Percentiles rank a stretch among this genome's conserved stretches.
Evolutionary conservation across 1,284 basidiomycete species (phyloP).

Genomic region (Thecaphora thlaspeos): DNA sequence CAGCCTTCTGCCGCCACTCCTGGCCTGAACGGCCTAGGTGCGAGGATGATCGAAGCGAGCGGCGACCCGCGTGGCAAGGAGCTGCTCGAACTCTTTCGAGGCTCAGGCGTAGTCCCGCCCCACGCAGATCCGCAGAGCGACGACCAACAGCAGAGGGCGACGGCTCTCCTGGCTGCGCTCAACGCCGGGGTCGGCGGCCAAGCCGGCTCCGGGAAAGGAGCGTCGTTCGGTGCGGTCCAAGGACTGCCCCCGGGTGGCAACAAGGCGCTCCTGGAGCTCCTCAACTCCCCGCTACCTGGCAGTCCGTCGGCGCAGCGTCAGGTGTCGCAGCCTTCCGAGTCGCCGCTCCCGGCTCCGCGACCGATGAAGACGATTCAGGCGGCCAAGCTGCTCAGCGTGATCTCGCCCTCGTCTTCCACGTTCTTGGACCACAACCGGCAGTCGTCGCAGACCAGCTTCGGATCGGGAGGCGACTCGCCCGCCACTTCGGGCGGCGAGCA

Average conservation of each 20-base stretch:
- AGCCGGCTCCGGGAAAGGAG: neutral
- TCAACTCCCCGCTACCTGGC: conserved; percentile 17
- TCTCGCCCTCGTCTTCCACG: conserved; percentile 15
- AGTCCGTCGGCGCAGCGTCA: neutral
- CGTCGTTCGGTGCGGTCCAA: neutral
- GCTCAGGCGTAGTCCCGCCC: neutral
- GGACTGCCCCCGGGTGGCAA: neutral
- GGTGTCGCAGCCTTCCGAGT: conserved; percentile 4
- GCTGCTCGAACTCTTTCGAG: conserved; percentile 25
- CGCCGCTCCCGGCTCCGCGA: conserved; percentile 42
- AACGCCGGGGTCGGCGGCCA: conserved; percentile 4
- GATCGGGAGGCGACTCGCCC: conserved; percentile 12
- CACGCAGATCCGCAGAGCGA: neutral
- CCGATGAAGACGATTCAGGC: conserved; percentile 41
- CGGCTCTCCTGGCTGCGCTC: conserved; percentile 23
- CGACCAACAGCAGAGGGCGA: conserved; percentile 17
- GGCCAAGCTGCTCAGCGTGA: conserved; percentile 42
- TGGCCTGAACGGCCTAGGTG: conserved; percentile 22
- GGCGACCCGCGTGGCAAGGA: conserved; percentile 37
- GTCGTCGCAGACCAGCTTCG: conserved; percentile 25
- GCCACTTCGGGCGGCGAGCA: neutral
- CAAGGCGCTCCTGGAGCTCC: conserved; percentile 25
- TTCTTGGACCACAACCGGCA: conserved; percentile 15
- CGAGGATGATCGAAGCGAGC: conserved; percentile 32
- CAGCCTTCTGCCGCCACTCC: neutral